phyloP scores from a whole-genome alignment of 2,329 filamentous ascomycete genomes.

The Annulohypoxylon truncatum region DNA sequence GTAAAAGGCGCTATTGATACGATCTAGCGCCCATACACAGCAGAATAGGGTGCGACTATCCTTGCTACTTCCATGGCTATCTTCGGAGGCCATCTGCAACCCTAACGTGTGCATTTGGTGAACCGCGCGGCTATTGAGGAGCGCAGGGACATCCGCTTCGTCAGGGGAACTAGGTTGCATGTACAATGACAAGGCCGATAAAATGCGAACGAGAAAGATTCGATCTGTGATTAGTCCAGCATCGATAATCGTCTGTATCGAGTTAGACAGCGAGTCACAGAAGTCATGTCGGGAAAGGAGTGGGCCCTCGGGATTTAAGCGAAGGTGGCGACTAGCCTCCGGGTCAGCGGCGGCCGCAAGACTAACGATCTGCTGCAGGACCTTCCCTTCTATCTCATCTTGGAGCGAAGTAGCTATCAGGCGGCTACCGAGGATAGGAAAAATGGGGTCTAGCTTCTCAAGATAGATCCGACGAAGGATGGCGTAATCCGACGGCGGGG shows the following conservation, averaged over 20 bases:
- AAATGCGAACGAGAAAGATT: conserved; percentile 65
- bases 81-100: conserved; percentile 60
- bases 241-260: conserved; percentile 62
- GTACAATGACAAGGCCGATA: conserved; percentile 68
- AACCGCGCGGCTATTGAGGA: conserved; percentile 64
- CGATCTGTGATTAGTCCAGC: conserved; percentile 65
- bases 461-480: conserved; percentile 60
- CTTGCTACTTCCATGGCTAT: conserved; percentile 52
- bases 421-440: conserved; percentile 61
- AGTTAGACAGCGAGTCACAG: conserved; percentile 60
- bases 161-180: conserved; percentile 65
- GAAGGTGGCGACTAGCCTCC: conserved; percentile 58
- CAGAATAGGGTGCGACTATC: conserved; percentile 63
- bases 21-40: conserved; percentile 70
- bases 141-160: conserved; percentile 66
- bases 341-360: conserved; percentile 65
- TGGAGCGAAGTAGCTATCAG: conserved; percentile 43
- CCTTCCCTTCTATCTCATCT: conserved; percentile 50
- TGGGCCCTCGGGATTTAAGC: conserved; percentile 55
- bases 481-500: conserved; percentile 59
- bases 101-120: conserved; percentile 69
- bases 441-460: conserved; percentile 66
- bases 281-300: conserved; percentile 61
- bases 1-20: conserved; percentile 69
- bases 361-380: conserved; percentile 66